Percentiles rank a stretch among this genome's conserved stretches.
Evolutionary conservation across 305 asterid genomes (phyloP).

Genomic region (Rubia balearica): DNA sequence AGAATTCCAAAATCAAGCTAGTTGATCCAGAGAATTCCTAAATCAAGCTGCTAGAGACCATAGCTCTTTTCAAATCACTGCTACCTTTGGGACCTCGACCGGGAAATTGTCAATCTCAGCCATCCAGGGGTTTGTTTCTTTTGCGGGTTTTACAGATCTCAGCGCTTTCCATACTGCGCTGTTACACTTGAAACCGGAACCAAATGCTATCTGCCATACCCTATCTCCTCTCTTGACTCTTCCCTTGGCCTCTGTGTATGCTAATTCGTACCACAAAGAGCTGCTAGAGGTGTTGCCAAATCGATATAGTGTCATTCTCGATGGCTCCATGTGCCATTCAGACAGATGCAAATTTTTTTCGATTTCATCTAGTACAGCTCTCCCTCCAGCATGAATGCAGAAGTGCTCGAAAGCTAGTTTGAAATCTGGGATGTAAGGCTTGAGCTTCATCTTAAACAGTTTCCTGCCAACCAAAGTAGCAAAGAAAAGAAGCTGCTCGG

Average conservation of each 20-base stretch:
- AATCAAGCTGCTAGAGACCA: not conserved
- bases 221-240: conserved; percentile 33
- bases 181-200: conserved; percentile 37
- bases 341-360: conserved; percentile 33
- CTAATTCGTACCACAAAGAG: conserved; percentile 36
- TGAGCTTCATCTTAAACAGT: conserved; percentile 29
- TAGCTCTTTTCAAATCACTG: conserved; percentile 17
- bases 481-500: conserved; percentile 32
- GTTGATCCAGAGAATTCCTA: too few species aligned
- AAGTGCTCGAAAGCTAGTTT: conserved; percentile 36
- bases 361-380: conserved; percentile 35
- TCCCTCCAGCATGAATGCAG: conserved; percentile 42
- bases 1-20: too few species aligned
- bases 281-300: conserved; percentile 41
- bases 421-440: conserved; percentile 34
- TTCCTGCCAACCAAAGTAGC: conserved; percentile 28
- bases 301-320: conserved; percentile 35
- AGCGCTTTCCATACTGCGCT: conserved; percentile 38
- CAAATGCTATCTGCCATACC: conserved; percentile 40
- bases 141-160: conserved; percentile 23
- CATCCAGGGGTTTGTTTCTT: conserved; percentile 30
- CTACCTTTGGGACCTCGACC: conserved; percentile 31
- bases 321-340: conserved; percentile 34
- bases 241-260: conserved; percentile 36
- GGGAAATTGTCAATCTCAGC: conserved; percentile 32